phyloP scores from a whole-genome alignment of 257 asterid genomes.

The Solanum arcanum region DNA sequence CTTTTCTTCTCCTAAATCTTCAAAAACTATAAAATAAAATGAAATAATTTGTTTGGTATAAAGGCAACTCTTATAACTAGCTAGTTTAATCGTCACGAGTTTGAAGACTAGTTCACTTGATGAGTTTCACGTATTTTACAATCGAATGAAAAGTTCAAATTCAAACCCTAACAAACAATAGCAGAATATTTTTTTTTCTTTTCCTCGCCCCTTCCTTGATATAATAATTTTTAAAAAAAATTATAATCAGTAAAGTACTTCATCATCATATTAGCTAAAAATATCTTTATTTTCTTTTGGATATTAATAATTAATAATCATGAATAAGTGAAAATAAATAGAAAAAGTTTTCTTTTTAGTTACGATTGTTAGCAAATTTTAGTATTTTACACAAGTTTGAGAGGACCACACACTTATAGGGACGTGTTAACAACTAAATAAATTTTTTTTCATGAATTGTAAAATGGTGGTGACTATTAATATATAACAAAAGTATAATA shows the following conservation, averaged over 20 bases:
- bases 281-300: background rate
- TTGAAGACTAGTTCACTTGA: background rate
- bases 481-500: background rate
- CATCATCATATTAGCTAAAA: background rate
- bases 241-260: background rate
- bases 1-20: background rate
- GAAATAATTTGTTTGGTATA: background rate
- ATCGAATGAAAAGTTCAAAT: too few relatives aligned
- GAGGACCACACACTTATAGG: background rate
- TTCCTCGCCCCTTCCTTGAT: too few relatives aligned
- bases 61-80: background rate
- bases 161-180: too few relatives aligned
- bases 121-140: too few relatives aligned
- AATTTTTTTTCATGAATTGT: background rate
- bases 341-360: background rate
- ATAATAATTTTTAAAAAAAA: too few relatives aligned
- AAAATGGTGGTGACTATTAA: background rate
- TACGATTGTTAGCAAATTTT: background rate
- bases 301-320: background rate
- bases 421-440: background rate
- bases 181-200: too few relatives aligned
- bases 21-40: background rate
- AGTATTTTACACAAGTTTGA: background rate
- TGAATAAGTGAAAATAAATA: background rate
- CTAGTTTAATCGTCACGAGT: background rate